These are phyloP conservation scores for Diaporthe longicolla DNA, from an alignment of 2,329 filamentous ascomycete species.

Conservation along the genomic window DNA sequence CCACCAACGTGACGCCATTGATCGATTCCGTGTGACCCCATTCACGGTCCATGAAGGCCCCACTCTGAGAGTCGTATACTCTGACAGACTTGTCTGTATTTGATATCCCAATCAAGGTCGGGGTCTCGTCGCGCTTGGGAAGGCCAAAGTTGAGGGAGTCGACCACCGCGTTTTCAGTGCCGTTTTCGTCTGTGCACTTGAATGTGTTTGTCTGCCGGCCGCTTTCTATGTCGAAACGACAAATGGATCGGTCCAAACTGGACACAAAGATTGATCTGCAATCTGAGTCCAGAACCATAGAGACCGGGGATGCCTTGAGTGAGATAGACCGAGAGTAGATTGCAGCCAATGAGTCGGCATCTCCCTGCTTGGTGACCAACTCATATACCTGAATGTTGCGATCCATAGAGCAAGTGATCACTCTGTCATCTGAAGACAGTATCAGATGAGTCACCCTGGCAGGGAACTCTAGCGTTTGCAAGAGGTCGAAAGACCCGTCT, in stretches of 20 bases:
- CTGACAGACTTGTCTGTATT: slow-evolving; percentile 96
- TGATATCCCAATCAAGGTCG: slow-evolving; percentile 87
- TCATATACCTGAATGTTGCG: slow-evolving; percentile 89
- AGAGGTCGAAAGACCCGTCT: slow-evolving; percentile 76
- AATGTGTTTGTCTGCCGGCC: slow-evolving; percentile 81
- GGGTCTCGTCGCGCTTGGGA: slow-evolving; percentile 66
- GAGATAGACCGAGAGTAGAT: slow-evolving; percentile 83
- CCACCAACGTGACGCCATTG: slow-evolving; percentile 83
- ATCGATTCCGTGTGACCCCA: slow-evolving; percentile 97
- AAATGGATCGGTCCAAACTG: slow-evolving; percentile 71
- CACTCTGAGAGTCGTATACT: slow-evolving; percentile 85
- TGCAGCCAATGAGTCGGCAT: slow-evolving; percentile 78
- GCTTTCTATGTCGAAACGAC: slow-evolving; percentile 73
- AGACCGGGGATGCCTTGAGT: slow-evolving; percentile 88
- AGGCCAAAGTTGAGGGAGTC: slow-evolving; percentile 78
- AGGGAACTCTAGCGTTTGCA: slow-evolving; percentile 95
- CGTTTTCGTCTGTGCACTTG: slow-evolving; percentile 85
- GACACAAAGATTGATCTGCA: slow-evolving; percentile 72
- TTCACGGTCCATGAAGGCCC: slow-evolving; percentile 85
- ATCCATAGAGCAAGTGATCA: slow-evolving; percentile 91
- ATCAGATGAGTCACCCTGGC: slow-evolving; percentile 84
- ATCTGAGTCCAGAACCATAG: slow-evolving; percentile 80
- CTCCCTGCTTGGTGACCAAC: slow-evolving; percentile 77
- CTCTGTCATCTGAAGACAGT: slow-evolving; percentile 79
- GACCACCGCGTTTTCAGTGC: slow-evolving; percentile 84